A percentile compares a stretch with the other conserved stretches of the same genome.
Conservation (phyloP, 2,329 filamentous ascomycete species). For the Epichloe typhina region DNA sequence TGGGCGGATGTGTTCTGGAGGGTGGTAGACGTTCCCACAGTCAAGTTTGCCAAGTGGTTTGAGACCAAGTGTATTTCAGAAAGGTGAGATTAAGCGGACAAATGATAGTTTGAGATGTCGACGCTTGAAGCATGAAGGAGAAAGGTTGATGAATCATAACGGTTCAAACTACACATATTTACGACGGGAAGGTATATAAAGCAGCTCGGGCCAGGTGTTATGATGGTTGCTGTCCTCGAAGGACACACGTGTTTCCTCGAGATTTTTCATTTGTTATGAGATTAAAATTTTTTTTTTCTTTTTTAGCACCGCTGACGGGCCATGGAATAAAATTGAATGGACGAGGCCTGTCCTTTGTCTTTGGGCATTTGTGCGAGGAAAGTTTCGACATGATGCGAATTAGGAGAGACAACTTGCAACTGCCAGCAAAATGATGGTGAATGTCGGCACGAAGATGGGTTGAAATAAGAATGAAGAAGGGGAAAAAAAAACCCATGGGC, state of each 20-base stretch:
- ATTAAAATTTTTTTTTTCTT: not conserved
- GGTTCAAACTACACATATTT: not conserved
- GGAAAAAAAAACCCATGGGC: too few species aligned
- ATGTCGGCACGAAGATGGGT: too few species aligned
- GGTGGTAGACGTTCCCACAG: constrained; percentile 40
- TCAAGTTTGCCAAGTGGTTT: constrained; percentile 43
- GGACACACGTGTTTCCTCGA: not conserved
- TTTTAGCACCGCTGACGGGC: not conserved
- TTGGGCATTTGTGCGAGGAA: too few species aligned
- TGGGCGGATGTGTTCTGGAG: constrained; percentile 44
- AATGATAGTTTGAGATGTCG: not conserved
- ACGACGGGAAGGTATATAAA: not conserved
- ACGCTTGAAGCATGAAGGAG: not conserved
- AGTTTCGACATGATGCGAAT: too few species aligned
- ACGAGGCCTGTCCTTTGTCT: too few species aligned
- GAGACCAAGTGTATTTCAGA: constrained; percentile 30
- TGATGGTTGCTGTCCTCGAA: not conserved
- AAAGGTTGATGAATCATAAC: not conserved
- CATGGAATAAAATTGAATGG: too few species aligned
- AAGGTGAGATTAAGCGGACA: constrained; percentile 5
- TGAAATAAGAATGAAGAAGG: too few species aligned
- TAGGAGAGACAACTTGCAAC: too few species aligned
- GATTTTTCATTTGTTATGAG: too few species aligned
- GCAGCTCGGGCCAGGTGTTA: not conserved
- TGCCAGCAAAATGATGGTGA: too few species aligned